Percentiles rank a stretch among this genome's conserved stretches.
phyloP scores from a whole-genome alignment of 1,284 basidiomycete species.

The Naganishia sp. region DNA sequence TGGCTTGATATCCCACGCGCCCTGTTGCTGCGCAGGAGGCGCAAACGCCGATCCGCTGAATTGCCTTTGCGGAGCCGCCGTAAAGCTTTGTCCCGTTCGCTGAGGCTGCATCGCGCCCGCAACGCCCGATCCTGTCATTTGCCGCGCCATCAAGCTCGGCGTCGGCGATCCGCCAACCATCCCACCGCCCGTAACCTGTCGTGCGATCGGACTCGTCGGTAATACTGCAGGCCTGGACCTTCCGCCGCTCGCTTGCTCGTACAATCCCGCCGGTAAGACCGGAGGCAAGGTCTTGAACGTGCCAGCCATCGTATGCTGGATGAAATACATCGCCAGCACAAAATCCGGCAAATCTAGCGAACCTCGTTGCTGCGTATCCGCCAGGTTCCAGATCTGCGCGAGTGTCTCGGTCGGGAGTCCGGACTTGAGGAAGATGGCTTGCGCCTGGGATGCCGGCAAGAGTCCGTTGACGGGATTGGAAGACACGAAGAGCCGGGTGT shows the following conservation, averaged over 20 bases:
- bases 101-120: conserved; percentile 52
- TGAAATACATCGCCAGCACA: conserved; percentile 89
- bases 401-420: conserved; percentile 86
- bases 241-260: conserved; percentile 73
- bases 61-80: conserved; percentile 27
- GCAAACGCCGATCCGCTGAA: conserved; percentile 39
- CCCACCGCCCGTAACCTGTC: conserved; percentile 43
- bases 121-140: conserved; percentile 29
- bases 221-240: conserved; percentile 44
- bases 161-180: conserved; percentile 33
- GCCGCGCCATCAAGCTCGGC: conserved; percentile 36
- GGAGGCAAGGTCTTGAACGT: conserved; percentile 73
- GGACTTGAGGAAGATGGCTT: conserved; percentile 90
- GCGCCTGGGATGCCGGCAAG: conserved; percentile 81
- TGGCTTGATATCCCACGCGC: conserved; percentile 80
- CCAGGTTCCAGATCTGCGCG: conserved; percentile 92
- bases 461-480: conserved; percentile 74
- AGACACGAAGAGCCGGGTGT: conserved; percentile 72
- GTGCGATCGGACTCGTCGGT: conserved; percentile 40
- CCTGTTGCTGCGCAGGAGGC: conserved; percentile 34
- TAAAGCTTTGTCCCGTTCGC: conserved; percentile 55
- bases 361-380: conserved; percentile 91
- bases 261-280: conserved; percentile 81
- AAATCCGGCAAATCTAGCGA: conserved; percentile 89
- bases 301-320: conserved; percentile 86